Evolutionary conservation across 805 yeast species (phyloP).

Genomic region (Metschnikowia picachoensis): DNA sequence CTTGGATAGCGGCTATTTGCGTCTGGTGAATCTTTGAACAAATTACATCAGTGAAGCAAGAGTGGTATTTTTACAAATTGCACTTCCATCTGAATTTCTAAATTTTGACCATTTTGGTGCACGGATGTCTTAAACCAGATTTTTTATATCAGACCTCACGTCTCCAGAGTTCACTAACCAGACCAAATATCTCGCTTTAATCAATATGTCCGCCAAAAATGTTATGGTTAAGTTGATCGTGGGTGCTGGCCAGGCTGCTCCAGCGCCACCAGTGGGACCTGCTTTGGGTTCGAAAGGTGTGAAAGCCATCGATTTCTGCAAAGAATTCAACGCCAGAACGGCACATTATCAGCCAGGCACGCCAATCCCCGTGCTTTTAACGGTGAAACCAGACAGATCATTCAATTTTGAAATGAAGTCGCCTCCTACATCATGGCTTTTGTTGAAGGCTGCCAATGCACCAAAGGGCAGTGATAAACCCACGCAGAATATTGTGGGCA

Average conservation of each 20-base stretch:
- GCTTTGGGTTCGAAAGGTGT: conserved; percentile 98
- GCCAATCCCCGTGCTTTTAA: conserved; percentile 83
- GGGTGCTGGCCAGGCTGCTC: conserved; percentile 97
- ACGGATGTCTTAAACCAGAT: conserved; percentile 4
- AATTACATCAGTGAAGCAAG: no score
- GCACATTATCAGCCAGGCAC: conserved; percentile 81
- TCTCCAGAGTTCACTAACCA: neutral
- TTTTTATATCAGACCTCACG: neutral
- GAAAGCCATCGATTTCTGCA: conserved; percentile 96
- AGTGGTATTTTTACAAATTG: no score
- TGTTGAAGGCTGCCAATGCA: conserved; percentile 76
- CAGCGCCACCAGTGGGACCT: conserved; percentile 99
- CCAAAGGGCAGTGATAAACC: conserved; percentile 74
- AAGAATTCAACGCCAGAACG: conserved; percentile 96
- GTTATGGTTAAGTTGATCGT: conserved; percentile 82
- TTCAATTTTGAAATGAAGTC: conserved; percentile 83
- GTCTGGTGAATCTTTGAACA: no score
- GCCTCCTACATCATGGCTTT: conserved; percentile 87
- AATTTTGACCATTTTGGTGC: neutral
- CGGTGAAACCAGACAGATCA: conserved; percentile 88
- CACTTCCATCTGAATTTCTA: neutral
- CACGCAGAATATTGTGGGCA: conserved; percentile 57
- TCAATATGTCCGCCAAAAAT: conserved; percentile 45
- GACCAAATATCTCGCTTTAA: no score
- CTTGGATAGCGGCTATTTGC: no score